These are phyloP conservation scores for Oropetium thomaeum DNA, from an alignment of 176 grass and related monocot genomes.

Conservation along the genomic window DNA sequence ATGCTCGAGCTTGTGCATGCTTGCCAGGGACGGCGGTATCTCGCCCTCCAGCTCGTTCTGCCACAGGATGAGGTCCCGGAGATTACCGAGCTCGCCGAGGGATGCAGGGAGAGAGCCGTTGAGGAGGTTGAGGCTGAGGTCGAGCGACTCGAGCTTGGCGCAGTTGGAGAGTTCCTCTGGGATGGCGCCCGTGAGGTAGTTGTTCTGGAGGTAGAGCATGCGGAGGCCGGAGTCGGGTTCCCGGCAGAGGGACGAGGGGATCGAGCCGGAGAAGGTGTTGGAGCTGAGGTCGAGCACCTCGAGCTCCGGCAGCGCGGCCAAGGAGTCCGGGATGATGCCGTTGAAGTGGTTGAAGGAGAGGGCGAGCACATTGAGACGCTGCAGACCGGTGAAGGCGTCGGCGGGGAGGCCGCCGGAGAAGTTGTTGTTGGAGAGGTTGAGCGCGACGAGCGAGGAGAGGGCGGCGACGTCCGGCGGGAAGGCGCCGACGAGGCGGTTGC, in stretches of 20 bases:
- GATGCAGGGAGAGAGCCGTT: conserved; percentile 63
- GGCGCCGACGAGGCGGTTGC: conserved; percentile 61
- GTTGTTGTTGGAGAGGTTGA: conserved; percentile 87
- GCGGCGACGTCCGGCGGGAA: conserved; percentile 60
- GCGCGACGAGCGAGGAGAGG: conserved; percentile 41
- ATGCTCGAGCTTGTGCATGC: conserved; percentile 63
- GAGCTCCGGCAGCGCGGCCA: conserved; percentile 58
- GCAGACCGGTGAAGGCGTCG: conserved; percentile 40
- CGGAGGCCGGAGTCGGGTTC: conserved; percentile 35
- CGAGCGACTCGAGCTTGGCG: conserved; percentile 72
- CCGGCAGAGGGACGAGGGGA: conserved; percentile 59
- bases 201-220: conserved; percentile 96
- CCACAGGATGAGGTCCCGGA: conserved; percentile 93
- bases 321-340: conserved; percentile 45
- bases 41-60: conserved; percentile 81
- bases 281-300: conserved; percentile 94
- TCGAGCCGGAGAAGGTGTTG: conserved; percentile 68
- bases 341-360: conserved; percentile 87
- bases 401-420: conserved; percentile 73
- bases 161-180: conserved; percentile 78
- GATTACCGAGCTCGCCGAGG: conserved; percentile 49
- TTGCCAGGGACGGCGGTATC: conserved; percentile 68
- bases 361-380: conserved; percentile 50
- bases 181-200: conserved; percentile 68
- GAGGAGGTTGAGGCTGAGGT: conserved; percentile 89